Evolutionary conservation across 768 basidiomycete genomes (phyloP).

Genomic region (Lenzites betulinus): DNA sequence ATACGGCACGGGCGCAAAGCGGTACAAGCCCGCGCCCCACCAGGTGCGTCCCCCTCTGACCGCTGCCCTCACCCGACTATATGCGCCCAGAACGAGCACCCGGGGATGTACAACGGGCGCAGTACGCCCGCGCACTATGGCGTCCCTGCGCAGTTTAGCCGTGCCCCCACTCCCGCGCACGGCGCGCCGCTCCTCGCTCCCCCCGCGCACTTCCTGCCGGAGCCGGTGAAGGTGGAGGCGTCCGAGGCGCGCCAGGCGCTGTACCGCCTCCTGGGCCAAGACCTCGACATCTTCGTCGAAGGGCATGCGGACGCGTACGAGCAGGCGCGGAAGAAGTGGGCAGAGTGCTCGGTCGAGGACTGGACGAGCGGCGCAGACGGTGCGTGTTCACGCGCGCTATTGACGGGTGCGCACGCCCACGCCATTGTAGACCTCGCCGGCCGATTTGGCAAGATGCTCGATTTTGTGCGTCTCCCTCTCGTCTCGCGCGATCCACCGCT

Average conservation of each 20-base stretch:
- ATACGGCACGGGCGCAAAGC: conserved; percentile 21
- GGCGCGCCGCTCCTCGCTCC: not conserved
- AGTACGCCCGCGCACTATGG: conserved; percentile 1
- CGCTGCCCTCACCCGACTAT: not conserved
- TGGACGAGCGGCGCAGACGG: conserved; percentile 59
- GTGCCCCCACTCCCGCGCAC: not conserved
- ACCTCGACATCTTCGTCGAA: conserved; percentile 45
- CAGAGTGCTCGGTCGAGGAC: conserved; percentile 50
- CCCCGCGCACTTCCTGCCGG: not conserved
- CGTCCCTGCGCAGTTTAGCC: not conserved
- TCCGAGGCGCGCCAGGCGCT: conserved; percentile 27
- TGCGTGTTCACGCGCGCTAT: conserved; percentile 21
- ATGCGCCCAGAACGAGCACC: conserved; percentile 12
- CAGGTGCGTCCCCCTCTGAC: conserved; percentile 7
- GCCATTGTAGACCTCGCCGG: conserved; percentile 41
- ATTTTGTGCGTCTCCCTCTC: conserved; percentile 43
- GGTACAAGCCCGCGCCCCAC: conserved; percentile 19
- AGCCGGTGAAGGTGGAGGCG: not conserved
- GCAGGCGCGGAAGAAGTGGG: conserved; percentile 47
- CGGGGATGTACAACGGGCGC: not conserved
- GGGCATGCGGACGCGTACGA: conserved; percentile 48
- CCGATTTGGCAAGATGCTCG: conserved; percentile 47
- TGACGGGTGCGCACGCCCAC: not conserved
- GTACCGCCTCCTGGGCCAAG: conserved; percentile 44
- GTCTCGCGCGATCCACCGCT: not conserved